Base-by-base conservation (phyloP, 2,329 filamentous ascomycete species). In the Penicillium crustosum region DNA sequence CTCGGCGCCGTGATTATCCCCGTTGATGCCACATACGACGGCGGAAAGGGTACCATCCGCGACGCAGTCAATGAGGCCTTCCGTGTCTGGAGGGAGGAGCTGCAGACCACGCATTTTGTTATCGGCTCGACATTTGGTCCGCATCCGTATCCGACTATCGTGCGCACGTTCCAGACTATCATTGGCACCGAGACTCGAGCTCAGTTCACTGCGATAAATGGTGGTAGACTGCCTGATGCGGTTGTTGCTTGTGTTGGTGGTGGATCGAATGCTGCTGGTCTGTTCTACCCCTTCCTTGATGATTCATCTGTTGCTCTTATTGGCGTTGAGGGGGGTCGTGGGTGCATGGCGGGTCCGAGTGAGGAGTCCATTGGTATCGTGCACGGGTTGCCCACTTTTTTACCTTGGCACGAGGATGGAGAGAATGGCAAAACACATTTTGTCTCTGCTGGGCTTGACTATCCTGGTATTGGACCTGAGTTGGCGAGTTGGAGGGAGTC, bases 191-290 rank as follows among this genome's bases (percentile, higher is more conserved):
- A 97, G 81, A 96, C 93, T 19, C 95, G 92, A 79, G 78, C 86
- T 63, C 92, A 97, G 78, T 91, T 97, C 86, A 79, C 85, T 6
- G 33, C n/a, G 57, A 85, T 88, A 72, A 86, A 90, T 76, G 85
- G 86, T 41, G 35, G 58, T 27, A 90, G 90, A 76, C 84, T 97
- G 2, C 93, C 93, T 2, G 93, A 97, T 67, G 93, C 92, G 0
- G 91, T 97, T n/a, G 90, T 97, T 17, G 93, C 94, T 4, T 97
- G 93, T 70, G 93, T 97, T 3, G 94, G 93, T 44, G 93, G 93
- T 62, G 93, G 93, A 50, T 92, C 88, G 71, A 97, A 97, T 71
- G 93, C 93, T 1, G 86, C 89, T 1, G 94, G 94, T 77, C 97
- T 97, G 93, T 97, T 97, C 79, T 93, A 92, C 75, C 93, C 93